Conservation (phyloP, 129 eudicot species). For the Smallanthus sonchifolius region DNA sequence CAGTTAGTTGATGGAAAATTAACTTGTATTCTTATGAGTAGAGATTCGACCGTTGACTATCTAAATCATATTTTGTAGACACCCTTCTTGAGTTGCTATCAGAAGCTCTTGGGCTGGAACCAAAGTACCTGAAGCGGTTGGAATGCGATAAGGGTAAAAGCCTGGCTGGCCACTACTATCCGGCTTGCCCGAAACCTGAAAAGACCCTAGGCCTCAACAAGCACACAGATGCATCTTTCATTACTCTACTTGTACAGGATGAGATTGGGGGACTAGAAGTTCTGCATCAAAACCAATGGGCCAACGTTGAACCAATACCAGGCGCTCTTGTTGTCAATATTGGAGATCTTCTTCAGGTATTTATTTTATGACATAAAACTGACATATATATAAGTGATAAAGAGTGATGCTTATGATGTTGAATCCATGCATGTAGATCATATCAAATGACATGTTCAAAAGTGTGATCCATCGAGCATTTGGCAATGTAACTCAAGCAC, state of each 20-base stretch:
- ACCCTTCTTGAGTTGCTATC: constrained; percentile 40
- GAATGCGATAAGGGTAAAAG: constrained; percentile 29
- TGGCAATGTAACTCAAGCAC: constrained; percentile 34
- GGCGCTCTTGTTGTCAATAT: constrained; percentile 40
- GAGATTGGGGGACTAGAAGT: constrained; percentile 51
- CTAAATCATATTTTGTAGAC: constrained; percentile 32
- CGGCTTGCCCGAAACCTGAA: constrained; percentile 59
- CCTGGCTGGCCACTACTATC: constrained; percentile 43
- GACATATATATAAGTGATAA: neutral
- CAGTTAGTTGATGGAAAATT: too few species aligned
- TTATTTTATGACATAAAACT: neutral
- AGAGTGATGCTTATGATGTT: constrained; percentile 5
- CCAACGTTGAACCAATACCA: constrained; percentile 31
- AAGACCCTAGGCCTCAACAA: constrained; percentile 36
- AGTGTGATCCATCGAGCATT: constrained; percentile 45
- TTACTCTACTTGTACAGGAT: constrained; percentile 46
- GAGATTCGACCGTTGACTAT: constrained; percentile 37
- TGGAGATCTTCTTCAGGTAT: constrained; percentile 55
- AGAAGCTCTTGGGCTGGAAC: constrained; percentile 44
- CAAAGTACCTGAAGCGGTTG: constrained; percentile 31
- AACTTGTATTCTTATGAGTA: constrained; percentile 10
- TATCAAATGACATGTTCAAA: constrained; percentile 47
- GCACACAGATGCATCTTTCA: constrained; percentile 43
- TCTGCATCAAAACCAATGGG: constrained; percentile 42
- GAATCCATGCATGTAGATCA: constrained; percentile 23